These are phyloP conservation scores for Baudoinia panamericana DNA, from an alignment of 495 filamentous ascomycete genomes.

Conservation along the genomic window DNA sequence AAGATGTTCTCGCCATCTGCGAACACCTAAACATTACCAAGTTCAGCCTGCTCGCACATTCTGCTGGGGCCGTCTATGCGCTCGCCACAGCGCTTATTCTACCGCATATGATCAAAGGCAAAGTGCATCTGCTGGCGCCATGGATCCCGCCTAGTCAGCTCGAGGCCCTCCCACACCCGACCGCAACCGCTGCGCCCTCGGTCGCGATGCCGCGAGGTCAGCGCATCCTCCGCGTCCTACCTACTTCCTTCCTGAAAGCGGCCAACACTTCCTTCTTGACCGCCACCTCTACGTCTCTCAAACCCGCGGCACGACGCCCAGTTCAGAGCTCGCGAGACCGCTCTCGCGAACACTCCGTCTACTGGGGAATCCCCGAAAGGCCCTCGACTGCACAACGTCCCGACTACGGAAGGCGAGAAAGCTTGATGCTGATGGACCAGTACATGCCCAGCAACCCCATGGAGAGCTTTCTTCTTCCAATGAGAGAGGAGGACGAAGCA, in stretches of 20 bases:
- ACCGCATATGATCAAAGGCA: slow-evolving; percentile 87
- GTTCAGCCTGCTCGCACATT: slow-evolving; percentile 96
- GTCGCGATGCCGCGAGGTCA: slow-evolving; percentile 85
- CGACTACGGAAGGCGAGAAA: slow-evolving; percentile 23
- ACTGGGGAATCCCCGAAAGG: slow-evolving; percentile 22
- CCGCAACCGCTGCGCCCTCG: slow-evolving; percentile 57
- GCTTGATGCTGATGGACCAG: slow-evolving; percentile 31
- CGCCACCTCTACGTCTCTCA: slow-evolving; percentile 74
- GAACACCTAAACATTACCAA: slow-evolving; percentile 85
- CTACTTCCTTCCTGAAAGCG: slow-evolving; percentile 80
- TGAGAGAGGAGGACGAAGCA: slow-evolving; percentile 2
- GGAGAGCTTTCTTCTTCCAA: slow-evolving; percentile 12
- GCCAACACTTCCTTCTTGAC: slow-evolving; percentile 93
- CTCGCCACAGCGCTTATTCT: slow-evolving; percentile 91
- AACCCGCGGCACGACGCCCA: slow-evolving; percentile 15
- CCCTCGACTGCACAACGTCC: slow-evolving; percentile 3
- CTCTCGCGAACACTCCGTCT: slow-evolving; percentile 10
- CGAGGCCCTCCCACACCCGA: slow-evolving; percentile 53
- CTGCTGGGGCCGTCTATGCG: slow-evolving; percentile 92
- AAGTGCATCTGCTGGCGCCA: slow-evolving; percentile 87
- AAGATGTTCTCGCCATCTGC: slow-evolving; percentile 93
- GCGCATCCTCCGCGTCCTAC: slow-evolving; percentile 77
- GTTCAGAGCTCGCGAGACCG: slow-evolving; percentile 34
- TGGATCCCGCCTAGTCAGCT: slow-evolving; percentile 99
- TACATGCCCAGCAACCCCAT: slow-evolving; percentile 24